Conservation (phyloP, 2,329 filamentous ascomycete genomes). For the Fusarium virguliforme region DNA sequence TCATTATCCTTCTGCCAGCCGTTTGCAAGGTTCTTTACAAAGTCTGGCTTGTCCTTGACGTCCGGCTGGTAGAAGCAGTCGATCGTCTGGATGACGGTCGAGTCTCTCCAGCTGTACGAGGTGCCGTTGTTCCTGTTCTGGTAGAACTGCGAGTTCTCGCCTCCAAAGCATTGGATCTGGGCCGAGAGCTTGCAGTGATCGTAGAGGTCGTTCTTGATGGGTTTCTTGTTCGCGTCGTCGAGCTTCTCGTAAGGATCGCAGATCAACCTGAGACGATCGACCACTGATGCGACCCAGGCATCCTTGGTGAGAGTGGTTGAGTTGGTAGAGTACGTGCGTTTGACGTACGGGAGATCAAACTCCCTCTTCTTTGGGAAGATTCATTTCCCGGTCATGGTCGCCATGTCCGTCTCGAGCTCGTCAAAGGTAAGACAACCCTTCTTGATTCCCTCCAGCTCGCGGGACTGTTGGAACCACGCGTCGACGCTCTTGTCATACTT, state of each 20-base stretch:
- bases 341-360: constrained; percentile 65
- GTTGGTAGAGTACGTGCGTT: constrained; percentile 62
- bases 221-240: constrained; percentile 44
- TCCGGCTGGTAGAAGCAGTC: neutral
- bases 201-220: neutral
- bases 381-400: constrained; percentile 53
- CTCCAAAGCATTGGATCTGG: constrained; percentile 63
- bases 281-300: constrained; percentile 52
- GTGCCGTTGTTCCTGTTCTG: constrained; percentile 62
- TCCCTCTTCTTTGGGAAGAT: constrained; percentile 63
- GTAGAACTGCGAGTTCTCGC: constrained; percentile 60
- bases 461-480: constrained; percentile 59
- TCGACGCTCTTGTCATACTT: constrained; percentile 53
- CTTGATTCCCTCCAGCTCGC: constrained; percentile 49
- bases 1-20: constrained; percentile 64
- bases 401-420: neutral
- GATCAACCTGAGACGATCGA: neutral
- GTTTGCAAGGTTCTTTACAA: neutral
- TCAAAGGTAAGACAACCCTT: constrained; percentile 24
- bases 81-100: constrained; percentile 51
- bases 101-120: constrained; percentile 64
- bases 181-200: constrained; percentile 54
- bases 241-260: constrained; percentile 23
- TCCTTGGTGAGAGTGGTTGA: constrained; percentile 59
- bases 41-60: neutral